Evolutionary conservation across 179 eudicot genomes (phyloP).

Genomic region (Monotropa hypopitys): DNA sequence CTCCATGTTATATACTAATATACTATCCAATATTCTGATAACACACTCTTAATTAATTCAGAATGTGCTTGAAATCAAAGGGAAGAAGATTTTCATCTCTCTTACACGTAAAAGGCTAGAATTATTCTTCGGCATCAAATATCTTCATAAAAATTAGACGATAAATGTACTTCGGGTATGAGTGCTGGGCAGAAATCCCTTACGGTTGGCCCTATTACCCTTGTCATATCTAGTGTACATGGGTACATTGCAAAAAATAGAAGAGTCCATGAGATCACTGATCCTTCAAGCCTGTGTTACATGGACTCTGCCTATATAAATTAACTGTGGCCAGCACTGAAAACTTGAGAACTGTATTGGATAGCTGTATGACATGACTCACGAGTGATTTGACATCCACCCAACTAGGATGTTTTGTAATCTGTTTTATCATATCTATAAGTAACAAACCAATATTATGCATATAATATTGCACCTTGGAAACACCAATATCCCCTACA

Average conservation of each 20-base stretch:
- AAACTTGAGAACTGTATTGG: not conserved
- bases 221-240: not conserved
- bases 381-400: not conserved
- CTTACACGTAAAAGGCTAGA: not conserved
- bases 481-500: not conserved
- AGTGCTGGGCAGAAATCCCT: not conserved
- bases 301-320: not conserved
- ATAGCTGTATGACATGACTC: not conserved
- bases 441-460: too few relatives aligned
- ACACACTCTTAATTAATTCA: not conserved
- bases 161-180: not conserved
- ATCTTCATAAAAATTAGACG: not conserved
- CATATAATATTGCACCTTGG: too few relatives aligned
- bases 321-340: not conserved
- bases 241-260: not conserved
- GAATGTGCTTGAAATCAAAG: not conserved
- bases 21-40: not conserved
- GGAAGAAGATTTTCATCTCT: not conserved
- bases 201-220: not conserved
- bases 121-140: not conserved
- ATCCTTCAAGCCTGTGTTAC: not conserved
- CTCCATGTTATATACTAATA: not conserved
- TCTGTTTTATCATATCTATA: not conserved
- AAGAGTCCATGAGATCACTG: not conserved
- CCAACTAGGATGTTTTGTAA: not conserved